phyloP scores from a whole-genome alignment of 1,284 basidiomycete genomes.

The Leccinum angustisporum region DNA sequence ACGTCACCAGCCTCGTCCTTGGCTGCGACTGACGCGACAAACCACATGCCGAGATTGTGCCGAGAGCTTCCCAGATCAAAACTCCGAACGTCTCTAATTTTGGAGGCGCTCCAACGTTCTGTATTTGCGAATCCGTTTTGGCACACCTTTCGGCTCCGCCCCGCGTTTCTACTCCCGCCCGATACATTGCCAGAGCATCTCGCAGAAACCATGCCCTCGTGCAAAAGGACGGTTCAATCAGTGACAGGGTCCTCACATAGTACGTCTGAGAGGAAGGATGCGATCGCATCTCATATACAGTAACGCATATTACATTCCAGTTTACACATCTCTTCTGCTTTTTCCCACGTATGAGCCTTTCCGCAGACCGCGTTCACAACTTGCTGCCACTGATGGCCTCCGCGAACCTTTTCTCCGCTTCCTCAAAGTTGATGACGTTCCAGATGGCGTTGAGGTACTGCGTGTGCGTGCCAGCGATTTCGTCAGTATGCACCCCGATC shows the following conservation, averaged over 20 bases:
- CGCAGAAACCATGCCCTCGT: no score
- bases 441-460: constrained; percentile 79
- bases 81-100: no score
- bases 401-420: constrained; percentile 65
- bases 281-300: background rate
- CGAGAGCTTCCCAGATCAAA: no score
- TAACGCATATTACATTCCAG: background rate
- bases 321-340: background rate
- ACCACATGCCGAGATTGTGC: no score
- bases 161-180: no score
- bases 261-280: background rate
- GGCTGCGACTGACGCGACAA: no score
- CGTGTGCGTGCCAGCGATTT: background rate
- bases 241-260: no score
- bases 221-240: no score
- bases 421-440: constrained; percentile 79
- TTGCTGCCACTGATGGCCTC: constrained; percentile 41
- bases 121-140: background rate
- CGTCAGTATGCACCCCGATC: background rate
- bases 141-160: no score
- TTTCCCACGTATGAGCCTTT: background rate
- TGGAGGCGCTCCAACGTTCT: no score
- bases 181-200: no score
- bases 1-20: no score
- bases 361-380: constrained; percentile 21